Evolutionary conservation across 805 yeast species (phyloP).

Genomic region (Candida orba): DNA sequence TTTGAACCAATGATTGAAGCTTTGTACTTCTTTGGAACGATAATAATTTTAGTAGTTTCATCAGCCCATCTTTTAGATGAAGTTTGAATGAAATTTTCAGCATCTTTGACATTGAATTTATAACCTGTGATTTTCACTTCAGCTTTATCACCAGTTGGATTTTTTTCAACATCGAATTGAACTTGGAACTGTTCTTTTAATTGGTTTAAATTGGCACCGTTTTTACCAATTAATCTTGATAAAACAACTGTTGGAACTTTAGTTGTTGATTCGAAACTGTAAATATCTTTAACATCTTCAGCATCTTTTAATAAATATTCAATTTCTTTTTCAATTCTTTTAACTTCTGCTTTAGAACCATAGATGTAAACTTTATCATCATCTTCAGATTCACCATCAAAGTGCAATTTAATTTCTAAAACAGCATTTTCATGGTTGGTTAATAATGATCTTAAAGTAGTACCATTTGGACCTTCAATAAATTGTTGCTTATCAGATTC

Average conservation of each 20-base stretch:
- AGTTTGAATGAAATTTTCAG: slow-evolving; percentile 49
- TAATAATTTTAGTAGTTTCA: slow-evolving; percentile 56
- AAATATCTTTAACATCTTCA: slow-evolving; percentile 39
- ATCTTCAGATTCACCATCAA: slow-evolving; percentile 30
- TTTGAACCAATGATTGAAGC: slow-evolving; percentile 76
- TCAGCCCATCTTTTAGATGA: slow-evolving; percentile 77
- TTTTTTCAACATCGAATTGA: slow-evolving; percentile 64
- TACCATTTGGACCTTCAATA: slow-evolving; percentile 53
- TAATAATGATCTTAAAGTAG: slow-evolving; percentile 43
- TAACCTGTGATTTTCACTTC: slow-evolving; percentile 65
- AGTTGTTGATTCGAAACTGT: slow-evolving; percentile 36
- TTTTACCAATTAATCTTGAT: slow-evolving; percentile 83
- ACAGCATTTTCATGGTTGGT: slow-evolving; percentile 25
- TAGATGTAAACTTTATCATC: slow-evolving; percentile 53
- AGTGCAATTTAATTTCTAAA: slow-evolving; percentile 42
- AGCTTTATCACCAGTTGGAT: slow-evolving; percentile 36
- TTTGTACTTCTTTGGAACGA: slow-evolving; percentile 73
- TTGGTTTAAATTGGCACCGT: slow-evolving; percentile 66
- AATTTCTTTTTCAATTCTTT: slow-evolving; percentile 45
- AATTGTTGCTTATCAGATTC: slow-evolving; percentile 49
- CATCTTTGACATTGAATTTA: slow-evolving; percentile 69
- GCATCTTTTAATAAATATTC: slow-evolving; percentile 48
- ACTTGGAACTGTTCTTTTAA: slow-evolving; percentile 70
- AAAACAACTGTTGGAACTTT: slow-evolving; percentile 61
- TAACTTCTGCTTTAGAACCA: slow-evolving; percentile 64